Evolutionary conservation across 148 eudicot species (phyloP).

Genomic region (Camellia granthamiana): DNA sequence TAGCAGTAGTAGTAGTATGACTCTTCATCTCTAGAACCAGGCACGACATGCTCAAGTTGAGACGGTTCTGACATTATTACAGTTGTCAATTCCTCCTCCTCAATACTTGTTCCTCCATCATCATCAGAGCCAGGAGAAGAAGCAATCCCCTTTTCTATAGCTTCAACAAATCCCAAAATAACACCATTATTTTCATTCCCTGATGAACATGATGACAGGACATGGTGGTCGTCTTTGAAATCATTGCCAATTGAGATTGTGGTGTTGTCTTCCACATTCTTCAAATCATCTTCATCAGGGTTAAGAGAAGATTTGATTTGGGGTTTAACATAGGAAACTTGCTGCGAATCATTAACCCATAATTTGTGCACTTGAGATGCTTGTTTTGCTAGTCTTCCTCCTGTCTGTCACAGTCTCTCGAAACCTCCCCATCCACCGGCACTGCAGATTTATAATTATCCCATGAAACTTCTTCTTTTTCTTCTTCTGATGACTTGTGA

Average conservation of each 20-base stretch:
- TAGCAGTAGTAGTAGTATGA: conserved; percentile 19
- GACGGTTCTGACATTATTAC: conserved; percentile 14
- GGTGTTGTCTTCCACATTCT: conserved; percentile 14
- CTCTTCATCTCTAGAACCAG: conserved; percentile 21
- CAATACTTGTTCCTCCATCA: neutral
- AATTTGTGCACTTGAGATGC: conserved; percentile 16
- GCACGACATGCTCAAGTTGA: conserved; percentile 17
- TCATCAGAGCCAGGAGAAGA: conserved; percentile 11
- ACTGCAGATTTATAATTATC: conserved; percentile 23
- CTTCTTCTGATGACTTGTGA: conserved; percentile 9
- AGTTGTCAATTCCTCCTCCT: conserved; percentile 24
- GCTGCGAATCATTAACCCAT: conserved; percentile 9
- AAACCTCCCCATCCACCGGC: conserved; percentile 2
- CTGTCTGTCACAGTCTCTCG: neutral
- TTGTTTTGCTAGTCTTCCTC: conserved; percentile 3
- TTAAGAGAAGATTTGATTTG: neutral
- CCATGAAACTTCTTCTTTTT: conserved; percentile 21
- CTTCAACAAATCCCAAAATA: neutral
- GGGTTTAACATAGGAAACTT: conserved; percentile 16
- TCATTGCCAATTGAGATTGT: conserved; percentile 7
- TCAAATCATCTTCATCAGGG: conserved; percentile 11
- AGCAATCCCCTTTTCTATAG: conserved; percentile 12
- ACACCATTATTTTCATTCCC: conserved; percentile 24
- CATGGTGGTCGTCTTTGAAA: neutral
- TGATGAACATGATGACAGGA: neutral